Evolutionary conservation across 2,329 filamentous ascomycete genomes (phyloP), one percentile per base, ranked within the genome.

Genomic region (Cladorrhinum sp.): DNA sequence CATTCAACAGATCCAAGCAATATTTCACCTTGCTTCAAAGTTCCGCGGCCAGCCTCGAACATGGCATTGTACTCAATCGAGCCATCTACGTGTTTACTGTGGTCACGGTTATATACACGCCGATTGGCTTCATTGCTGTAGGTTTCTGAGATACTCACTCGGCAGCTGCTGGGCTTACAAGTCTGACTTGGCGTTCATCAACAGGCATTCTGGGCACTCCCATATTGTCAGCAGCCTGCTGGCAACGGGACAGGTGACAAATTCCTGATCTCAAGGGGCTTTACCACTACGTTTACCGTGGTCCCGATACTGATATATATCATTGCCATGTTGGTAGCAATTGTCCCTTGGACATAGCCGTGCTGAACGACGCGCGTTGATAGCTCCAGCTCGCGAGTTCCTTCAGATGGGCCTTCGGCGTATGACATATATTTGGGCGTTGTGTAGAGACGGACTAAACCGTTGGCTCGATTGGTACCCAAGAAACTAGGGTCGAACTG

Each of bases 1-100:
- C n/a, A n/a, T n/a, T n/a, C n/a, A n/a, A n/a, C n/a, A n/a, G n/a
- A n/a, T n/a, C n/a, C n/a, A n/a, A n/a, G n/a, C n/a, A n/a, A n/a
- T n/a, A n/a, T n/a, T n/a, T n/a, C n/a, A n/a, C n/a, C n/a, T n/a
- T n/a, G n/a, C n/a, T n/a, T n/a, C n/a, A n/a, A n/a, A n/a, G n/a
- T n/a, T n/a, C n/a, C n/a, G n/a, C n/a, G n/a, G n/a, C n/a, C n/a
- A n/a, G n/a, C n/a, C n/a, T n/a, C n/a, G n/a, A n/a, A n/a, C n/a
- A n/a, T n/a, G n/a, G 56, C 8, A 62, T 57, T 2, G 59, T 56
- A 1, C 59, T 64, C 53, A 64, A 64, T 42, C 59, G 59, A 24
- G 59, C 57, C 21, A 33, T 64, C 33, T 57, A 59, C 26, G 59
- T 64, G 21, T 64, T 62, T 24, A 64, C 60, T 7, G 56, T 64